Conservation (phyloP, 192 early-diverging fungal species). For the Diversispora eburnea region DNA sequence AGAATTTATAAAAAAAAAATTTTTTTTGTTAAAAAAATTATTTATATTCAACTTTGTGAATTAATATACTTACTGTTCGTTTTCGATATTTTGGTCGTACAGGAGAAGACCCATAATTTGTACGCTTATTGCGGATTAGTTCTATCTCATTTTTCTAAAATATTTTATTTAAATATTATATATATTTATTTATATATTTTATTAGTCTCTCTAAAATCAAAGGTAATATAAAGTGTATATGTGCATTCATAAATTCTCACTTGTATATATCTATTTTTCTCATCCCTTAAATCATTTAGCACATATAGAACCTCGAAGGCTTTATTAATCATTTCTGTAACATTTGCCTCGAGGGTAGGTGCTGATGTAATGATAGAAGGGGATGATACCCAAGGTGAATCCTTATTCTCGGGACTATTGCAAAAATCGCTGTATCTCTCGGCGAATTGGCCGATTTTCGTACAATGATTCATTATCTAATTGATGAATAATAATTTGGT, state of each 20-base stretch:
- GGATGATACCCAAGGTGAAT: neutral
- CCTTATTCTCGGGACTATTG: neutral
- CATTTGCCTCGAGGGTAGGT: neutral
- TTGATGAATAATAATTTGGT: neutral
- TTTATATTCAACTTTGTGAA: too few relatives aligned
- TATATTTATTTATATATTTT: neutral
- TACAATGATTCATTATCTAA: slow-evolving; percentile 18
- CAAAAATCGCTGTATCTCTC: neutral
- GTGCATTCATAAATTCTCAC: neutral
- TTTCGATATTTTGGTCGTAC: slow-evolving; percentile 15
- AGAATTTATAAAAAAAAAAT: neutral
- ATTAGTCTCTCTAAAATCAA: neutral
- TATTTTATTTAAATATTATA: neutral
- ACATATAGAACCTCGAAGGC: slow-evolving; percentile 11
- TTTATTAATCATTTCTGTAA: slow-evolving; percentile 19
- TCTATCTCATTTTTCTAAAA: slow-evolving; percentile 7
- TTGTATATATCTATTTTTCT: neutral
- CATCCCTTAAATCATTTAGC: slow-evolving; percentile 17
- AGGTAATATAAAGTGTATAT: too few relatives aligned
- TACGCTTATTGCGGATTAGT: slow-evolving; percentile 6
- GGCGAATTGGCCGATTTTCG: slow-evolving; percentile 6
- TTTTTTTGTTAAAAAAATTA: too few relatives aligned
- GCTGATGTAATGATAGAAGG: neutral
- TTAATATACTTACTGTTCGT: slow-evolving; percentile 18
- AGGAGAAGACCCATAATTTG: neutral